Conservation (phyloP, 208 protist genomes). For the Crithidia sp. region DNA sequence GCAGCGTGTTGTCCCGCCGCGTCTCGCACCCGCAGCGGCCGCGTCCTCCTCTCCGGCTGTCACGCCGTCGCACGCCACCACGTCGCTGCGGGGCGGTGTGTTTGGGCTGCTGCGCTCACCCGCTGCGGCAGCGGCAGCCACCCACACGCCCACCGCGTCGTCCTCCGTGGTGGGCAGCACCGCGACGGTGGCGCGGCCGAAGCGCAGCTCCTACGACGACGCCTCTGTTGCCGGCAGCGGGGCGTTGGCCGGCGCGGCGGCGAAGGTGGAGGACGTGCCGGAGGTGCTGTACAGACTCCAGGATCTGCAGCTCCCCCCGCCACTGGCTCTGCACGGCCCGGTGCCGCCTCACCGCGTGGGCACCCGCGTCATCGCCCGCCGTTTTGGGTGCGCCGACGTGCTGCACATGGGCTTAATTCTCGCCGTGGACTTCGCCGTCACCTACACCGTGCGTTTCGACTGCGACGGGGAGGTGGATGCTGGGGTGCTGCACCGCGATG, state of each 20-base stretch:
- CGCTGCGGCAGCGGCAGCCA: neutral
- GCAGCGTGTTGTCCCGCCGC: neutral
- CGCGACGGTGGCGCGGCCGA: neutral
- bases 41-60: neutral
- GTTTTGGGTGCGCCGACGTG: constrained; percentile 46
- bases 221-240: neutral
- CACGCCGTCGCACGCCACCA: neutral
- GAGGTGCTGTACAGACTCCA: constrained; percentile 41
- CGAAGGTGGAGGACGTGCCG: constrained; percentile 6
- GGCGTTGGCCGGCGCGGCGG: neutral
- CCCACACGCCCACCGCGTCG: neutral
- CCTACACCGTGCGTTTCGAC: constrained; percentile 67
- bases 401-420: constrained; percentile 56
- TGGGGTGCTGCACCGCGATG: constrained; percentile 73
- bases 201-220: constrained; percentile 1
- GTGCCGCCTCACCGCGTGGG: constrained; percentile 61
- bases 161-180: neutral
- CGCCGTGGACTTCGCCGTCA: constrained; percentile 57
- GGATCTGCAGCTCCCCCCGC: constrained; percentile 55
- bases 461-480: constrained; percentile 53
- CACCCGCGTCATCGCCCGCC: constrained; percentile 53
- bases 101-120: neutral
- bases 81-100: neutral
- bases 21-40: neutral
- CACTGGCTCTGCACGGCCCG: constrained; percentile 47